These are phyloP conservation scores for Clathrus columnatus DNA, from an alignment of 768 basidiomycete genomes.

Conservation along the genomic window DNA sequence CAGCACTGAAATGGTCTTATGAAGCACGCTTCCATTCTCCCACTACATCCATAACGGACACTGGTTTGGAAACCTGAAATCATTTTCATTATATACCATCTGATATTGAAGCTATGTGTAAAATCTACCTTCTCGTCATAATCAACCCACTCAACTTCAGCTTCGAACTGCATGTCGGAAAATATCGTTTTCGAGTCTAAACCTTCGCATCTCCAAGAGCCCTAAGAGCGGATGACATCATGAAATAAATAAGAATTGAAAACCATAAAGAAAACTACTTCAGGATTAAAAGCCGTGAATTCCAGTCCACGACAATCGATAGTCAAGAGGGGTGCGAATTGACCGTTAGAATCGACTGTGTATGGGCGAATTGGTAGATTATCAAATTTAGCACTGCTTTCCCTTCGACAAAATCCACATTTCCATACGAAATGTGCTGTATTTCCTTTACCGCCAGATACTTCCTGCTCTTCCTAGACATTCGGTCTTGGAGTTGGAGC, in stretches of 20 bases:
- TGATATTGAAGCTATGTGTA: neutral
- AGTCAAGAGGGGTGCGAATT: constrained; percentile 55
- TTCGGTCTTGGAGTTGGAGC: neutral
- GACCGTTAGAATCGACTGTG: constrained; percentile 46
- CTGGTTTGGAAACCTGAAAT: constrained; percentile 48
- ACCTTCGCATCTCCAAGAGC: constrained; percentile 71
- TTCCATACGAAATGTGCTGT: constrained; percentile 78
- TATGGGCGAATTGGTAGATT: constrained; percentile 45
- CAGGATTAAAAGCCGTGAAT: constrained; percentile 67
- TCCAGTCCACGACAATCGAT: constrained; percentile 87
- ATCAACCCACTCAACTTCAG: constrained; percentile 70
- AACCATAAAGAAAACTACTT: constrained; percentile 32
- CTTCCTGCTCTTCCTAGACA: constrained; percentile 51
- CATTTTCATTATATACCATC: constrained; percentile 10
- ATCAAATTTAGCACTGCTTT: constrained; percentile 77
- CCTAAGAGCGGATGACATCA: constrained; percentile 34
- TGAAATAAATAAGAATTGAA: neutral
- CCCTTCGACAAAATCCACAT: constrained; percentile 50
- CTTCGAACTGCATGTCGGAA: constrained; percentile 49
- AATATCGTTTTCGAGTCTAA: constrained; percentile 47
- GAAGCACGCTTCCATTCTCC: constrained; percentile 62
- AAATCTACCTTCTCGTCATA: constrained; percentile 79
- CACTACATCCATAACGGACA: constrained; percentile 60
- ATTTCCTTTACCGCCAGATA: constrained; percentile 57
- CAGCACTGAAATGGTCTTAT: too few species aligned